These are phyloP conservation scores for Linum lewisii DNA, from an alignment of 345 rosid species.

Conservation along the genomic window DNA sequence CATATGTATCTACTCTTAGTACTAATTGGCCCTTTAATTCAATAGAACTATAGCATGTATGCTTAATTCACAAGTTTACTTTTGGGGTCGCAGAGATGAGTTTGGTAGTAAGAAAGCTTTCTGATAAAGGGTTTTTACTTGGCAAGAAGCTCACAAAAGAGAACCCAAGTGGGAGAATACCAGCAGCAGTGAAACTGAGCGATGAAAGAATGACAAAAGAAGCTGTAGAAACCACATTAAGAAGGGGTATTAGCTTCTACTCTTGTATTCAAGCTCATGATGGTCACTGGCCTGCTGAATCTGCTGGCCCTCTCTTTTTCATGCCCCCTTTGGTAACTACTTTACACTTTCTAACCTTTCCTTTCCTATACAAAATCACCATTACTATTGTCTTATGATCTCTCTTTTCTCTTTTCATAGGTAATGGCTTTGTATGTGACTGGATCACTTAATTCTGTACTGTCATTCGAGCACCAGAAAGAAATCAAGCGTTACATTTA, in stretches of 20 bases:
- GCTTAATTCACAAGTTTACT: too few species aligned
- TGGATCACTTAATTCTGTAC: constrained; percentile 30
- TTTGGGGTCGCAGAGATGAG: too few species aligned
- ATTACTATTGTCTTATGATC: constrained; percentile 13
- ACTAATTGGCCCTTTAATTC: too few species aligned
- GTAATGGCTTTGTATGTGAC: constrained; percentile 33
- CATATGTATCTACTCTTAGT: too few species aligned
- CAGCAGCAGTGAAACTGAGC: neutral
- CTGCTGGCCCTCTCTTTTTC: constrained; percentile 1
- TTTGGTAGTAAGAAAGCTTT: too few species aligned
- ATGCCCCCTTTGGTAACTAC: neutral
- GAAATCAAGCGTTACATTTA: constrained; percentile 43
- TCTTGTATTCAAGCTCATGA: neutral
- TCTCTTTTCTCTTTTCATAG: constrained; percentile 11
- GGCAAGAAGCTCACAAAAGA: neutral
- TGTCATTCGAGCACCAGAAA: constrained; percentile 28
- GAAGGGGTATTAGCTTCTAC: constrained; percentile 1
- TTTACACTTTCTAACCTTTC: neutral
- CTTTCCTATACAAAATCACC: neutral
- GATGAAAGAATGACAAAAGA: neutral
- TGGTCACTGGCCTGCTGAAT: constrained; percentile 6
- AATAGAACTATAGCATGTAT: too few species aligned
- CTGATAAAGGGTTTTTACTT: too few species aligned
- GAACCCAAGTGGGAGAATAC: neutral
- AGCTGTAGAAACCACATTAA: neutral